Percentiles rank a stretch among this genome's conserved stretches.
Conservation (phyloP, 1,139 yeast species). For the Suhomyces ambrosiae region DNA sequence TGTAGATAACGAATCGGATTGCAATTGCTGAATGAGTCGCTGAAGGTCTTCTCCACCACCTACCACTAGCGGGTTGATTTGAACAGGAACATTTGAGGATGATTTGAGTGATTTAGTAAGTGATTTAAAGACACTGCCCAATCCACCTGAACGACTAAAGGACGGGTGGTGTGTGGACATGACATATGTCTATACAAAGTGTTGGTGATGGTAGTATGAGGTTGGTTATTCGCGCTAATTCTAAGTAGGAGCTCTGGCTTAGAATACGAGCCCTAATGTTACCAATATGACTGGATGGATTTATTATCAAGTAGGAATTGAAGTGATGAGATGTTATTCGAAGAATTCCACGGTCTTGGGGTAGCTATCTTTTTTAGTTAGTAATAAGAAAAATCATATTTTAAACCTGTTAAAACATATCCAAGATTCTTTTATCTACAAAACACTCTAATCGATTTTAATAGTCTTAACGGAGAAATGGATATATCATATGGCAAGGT, state of each 20-base stretch:
- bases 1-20: conserved; percentile 40
- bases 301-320: too few relatives aligned
- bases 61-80: conserved; percentile 59
- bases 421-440: too few relatives aligned
- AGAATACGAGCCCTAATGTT: not conserved
- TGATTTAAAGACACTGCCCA: conserved; percentile 56
- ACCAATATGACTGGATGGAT: too few relatives aligned
- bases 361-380: too few relatives aligned
- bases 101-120: conserved; percentile 54
- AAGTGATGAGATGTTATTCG: too few relatives aligned
- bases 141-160: conserved; percentile 36
- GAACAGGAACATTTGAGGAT: conserved; percentile 40
- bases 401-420: too few relatives aligned
- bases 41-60: conserved; percentile 62
- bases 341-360: too few relatives aligned
- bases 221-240: not conserved
- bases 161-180: conserved; percentile 43
- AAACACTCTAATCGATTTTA: too few relatives aligned
- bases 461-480: too few relatives aligned
- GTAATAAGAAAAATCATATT: too few relatives aligned
- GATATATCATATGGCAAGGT: too few relatives aligned
- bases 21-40: conserved; percentile 42
- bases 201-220: not conserved
- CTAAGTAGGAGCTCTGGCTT: not conserved
- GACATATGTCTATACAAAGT: not conserved